These are phyloP conservation scores for Phytophthora constricta DNA, from an alignment of 352 stramenopile genomes.

Conservation along the genomic window DNA sequence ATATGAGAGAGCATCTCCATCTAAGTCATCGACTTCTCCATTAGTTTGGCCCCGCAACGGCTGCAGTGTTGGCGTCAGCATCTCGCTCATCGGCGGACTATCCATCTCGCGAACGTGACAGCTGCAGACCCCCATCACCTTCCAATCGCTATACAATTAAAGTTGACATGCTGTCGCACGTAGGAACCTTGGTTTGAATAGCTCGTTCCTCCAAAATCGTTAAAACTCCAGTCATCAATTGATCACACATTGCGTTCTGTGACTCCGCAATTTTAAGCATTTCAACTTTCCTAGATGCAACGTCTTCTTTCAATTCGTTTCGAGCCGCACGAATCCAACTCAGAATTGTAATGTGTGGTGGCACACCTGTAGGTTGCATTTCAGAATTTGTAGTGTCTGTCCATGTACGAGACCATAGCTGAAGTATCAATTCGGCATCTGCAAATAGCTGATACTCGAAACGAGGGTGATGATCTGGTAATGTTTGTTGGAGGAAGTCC, in stretches of 20 bases:
- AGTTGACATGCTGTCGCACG: constrained; percentile 3
- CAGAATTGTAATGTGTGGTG: constrained; percentile 4
- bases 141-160: constrained; percentile 1
- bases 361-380: constrained; percentile 6
- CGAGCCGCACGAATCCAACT: background rate
- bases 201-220: constrained; percentile 3
- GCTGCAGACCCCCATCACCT: background rate
- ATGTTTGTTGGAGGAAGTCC: background rate
- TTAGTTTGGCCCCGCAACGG: background rate
- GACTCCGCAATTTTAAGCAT: background rate
- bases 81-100: background rate
- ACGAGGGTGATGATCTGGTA: background rate
- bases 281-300: background rate
- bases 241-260: background rate
- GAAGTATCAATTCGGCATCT: background rate
- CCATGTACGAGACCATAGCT: background rate
- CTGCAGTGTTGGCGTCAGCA: background rate
- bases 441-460: constrained; percentile 1
- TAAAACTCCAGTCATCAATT: background rate
- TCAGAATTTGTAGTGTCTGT: background rate
- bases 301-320: background rate
- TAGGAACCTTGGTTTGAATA: background rate
- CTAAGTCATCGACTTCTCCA: background rate
- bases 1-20: background rate
- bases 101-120: background rate